Evolutionary conservation across 2,329 filamentous ascomycete genomes (phyloP).

Genomic region (Sclerotinia borealis): DNA sequence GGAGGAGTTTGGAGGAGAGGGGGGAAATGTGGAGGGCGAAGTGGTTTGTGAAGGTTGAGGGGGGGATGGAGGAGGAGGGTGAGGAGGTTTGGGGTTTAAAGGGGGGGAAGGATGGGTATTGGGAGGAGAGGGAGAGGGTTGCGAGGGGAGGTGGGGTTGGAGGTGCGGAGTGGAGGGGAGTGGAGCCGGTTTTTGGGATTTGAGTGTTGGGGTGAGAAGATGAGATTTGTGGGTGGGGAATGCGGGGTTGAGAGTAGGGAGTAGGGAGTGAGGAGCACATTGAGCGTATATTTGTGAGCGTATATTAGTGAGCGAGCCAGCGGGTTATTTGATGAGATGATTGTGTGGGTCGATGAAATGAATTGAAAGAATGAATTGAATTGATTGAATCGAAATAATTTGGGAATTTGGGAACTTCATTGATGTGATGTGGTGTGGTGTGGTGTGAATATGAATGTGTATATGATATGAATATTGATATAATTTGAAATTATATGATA

Average conservation of each 20-base stretch:
- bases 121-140: conserved; percentile 67
- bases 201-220: not conserved
- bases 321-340: no score
- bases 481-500: no score
- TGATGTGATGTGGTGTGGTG: no score
- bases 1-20: conserved; percentile 67
- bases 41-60: conserved; percentile 73
- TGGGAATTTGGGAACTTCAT: no score
- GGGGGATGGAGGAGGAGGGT: conserved; percentile 51
- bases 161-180: conserved; percentile 54
- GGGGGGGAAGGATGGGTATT: conserved; percentile 81
- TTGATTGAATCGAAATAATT: no score
- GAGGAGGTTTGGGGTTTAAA: conserved; percentile 73
- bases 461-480: no score
- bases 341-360: no score
- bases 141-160: conserved; percentile 35
- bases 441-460: no score
- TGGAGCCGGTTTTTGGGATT: conserved; percentile 44
- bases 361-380: no score
- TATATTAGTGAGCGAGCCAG: not conserved
- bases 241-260: no score
- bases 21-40: conserved; percentile 67
- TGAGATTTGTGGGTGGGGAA: no score
- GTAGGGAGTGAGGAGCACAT: not conserved
- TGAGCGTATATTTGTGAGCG: not conserved